Percentiles rank a stretch among this genome's conserved stretches.
phyloP scores from a whole-genome alignment of 1,139 yeast species.

The Neolecta irregularis region DNA sequence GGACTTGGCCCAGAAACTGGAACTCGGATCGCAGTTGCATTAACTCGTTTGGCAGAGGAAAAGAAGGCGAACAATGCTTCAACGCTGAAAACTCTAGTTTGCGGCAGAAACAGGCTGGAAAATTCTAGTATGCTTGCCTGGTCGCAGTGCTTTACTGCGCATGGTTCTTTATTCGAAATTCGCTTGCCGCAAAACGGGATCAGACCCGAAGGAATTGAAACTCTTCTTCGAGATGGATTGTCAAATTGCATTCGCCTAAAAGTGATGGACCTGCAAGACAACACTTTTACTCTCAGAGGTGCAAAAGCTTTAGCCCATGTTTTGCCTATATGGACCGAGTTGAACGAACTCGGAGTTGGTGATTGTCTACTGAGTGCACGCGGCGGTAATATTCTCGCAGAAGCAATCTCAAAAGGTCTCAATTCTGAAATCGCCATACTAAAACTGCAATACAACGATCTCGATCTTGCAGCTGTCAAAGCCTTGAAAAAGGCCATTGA shows the following conservation, averaged over 20 bases:
- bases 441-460: slow-evolving; percentile 79
- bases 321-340: slow-evolving; percentile 38
- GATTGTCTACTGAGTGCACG: slow-evolving; percentile 72
- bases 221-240: slow-evolving; percentile 60
- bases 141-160: slow-evolving; percentile 61
- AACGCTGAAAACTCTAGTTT: slow-evolving; percentile 58
- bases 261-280: slow-evolving; percentile 80
- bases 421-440: slow-evolving; percentile 37
- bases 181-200: slow-evolving; percentile 90
- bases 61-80: slow-evolving; percentile 35
- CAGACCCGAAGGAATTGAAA: slow-evolving; percentile 79
- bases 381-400: slow-evolving; percentile 42
- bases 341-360: slow-evolving; percentile 68
- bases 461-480: slow-evolving; percentile 49
- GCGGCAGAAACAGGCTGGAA: slow-evolving; percentile 93
- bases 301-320: slow-evolving; percentile 53
- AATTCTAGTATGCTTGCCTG: slow-evolving; percentile 63
- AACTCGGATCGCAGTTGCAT: slow-evolving; percentile 75
- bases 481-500: slow-evolving; percentile 39
- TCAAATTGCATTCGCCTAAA: slow-evolving; percentile 42
- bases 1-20: slow-evolving; percentile 99
- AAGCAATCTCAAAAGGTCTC: slow-evolving; percentile 21
- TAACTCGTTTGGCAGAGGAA: slow-evolving; percentile 53
- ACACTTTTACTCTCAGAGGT: slow-evolving; percentile 79
- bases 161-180: slow-evolving; percentile 48